Conservation (phyloP, 1,284 basidiomycete genomes). For the Phenoliferia sp. region DNA sequence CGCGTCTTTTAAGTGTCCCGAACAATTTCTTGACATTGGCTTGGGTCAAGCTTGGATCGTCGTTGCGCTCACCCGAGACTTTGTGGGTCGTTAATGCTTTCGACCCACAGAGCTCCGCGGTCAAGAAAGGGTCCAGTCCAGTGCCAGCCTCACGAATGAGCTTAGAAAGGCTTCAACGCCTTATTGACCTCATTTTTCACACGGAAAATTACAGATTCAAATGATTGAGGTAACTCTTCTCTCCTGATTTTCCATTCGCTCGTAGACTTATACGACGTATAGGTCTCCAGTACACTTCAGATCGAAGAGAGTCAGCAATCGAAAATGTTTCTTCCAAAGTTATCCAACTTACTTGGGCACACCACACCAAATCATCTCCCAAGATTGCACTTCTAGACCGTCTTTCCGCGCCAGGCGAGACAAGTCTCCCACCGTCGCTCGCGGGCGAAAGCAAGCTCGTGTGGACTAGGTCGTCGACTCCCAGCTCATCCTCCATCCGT, state of each 20-base stretch:
- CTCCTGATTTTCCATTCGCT: too few species aligned
- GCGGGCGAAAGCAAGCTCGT: background rate
- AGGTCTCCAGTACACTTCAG: background rate
- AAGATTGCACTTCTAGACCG: constrained; percentile 26
- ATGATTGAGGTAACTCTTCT: too few species aligned
- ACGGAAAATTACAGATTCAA: too few species aligned
- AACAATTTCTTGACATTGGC: background rate
- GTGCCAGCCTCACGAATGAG: too few species aligned
- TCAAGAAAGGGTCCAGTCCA: too few species aligned
- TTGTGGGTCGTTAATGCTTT: too few species aligned
- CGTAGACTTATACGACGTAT: background rate
- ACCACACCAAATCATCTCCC: constrained; percentile 32
- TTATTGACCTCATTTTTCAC: too few species aligned
- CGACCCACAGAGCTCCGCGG: too few species aligned
- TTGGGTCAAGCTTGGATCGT: too few species aligned
- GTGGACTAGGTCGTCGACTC: constrained; percentile 9
- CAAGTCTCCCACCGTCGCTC: background rate
- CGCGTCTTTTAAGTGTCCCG: background rate
- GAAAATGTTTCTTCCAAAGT: background rate
- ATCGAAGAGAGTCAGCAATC: background rate
- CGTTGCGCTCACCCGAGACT: too few species aligned
- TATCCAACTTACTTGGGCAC: background rate
- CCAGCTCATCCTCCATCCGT: constrained; percentile 35
- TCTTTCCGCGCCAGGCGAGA: background rate
- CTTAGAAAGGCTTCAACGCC: too few species aligned